Conservation (phyloP, 2,329 filamentous ascomycete species). For the Arthrinium phaeospermum region DNA sequence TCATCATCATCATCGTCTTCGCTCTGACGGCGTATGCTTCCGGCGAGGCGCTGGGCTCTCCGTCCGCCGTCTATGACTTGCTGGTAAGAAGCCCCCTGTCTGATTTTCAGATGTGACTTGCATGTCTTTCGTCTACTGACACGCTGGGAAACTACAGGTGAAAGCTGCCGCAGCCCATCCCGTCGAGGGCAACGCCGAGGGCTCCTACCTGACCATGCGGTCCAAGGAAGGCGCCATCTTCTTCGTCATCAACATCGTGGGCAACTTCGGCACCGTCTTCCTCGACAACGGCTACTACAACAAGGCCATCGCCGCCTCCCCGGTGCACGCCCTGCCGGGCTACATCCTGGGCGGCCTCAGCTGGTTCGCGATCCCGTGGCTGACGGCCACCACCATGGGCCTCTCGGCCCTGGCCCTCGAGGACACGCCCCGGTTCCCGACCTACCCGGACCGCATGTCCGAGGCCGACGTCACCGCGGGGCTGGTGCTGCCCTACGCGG, state of each 20-base stretch:
- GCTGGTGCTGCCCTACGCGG: conserved; percentile 83
- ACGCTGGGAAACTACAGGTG: background rate
- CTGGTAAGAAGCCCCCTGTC: conserved; percentile 50
- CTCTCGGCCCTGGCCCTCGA: conserved; percentile 82
- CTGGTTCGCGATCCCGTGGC: conserved; percentile 94
- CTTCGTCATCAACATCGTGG: conserved; percentile 89
- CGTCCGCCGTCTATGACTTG: conserved; percentile 77
- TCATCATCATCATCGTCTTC: conserved; percentile 87
- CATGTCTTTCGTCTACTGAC: background rate
- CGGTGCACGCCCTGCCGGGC: conserved; percentile 83
- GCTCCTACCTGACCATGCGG: conserved; percentile 87
- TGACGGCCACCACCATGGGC: conserved; percentile 83
- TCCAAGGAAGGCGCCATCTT: conserved; percentile 83
- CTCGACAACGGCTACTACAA: conserved; percentile 91
- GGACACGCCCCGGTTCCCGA: conserved; percentile 72
- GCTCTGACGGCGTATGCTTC: conserved; percentile 82
- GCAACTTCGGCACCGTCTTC: conserved; percentile 86
- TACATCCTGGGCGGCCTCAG: conserved; percentile 86
- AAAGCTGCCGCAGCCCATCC: conserved; percentile 73
- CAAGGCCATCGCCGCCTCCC: conserved; percentile 88
- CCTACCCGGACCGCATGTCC: conserved; percentile 74
- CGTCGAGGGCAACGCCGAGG: conserved; percentile 78
- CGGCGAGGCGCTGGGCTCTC: conserved; percentile 74
- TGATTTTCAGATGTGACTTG: too few species aligned
- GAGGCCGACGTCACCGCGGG: conserved; percentile 80